Evolutionary conservation across 805 yeast genomes (phyloP).

Genomic region (Yarrowia sp.): DNA sequence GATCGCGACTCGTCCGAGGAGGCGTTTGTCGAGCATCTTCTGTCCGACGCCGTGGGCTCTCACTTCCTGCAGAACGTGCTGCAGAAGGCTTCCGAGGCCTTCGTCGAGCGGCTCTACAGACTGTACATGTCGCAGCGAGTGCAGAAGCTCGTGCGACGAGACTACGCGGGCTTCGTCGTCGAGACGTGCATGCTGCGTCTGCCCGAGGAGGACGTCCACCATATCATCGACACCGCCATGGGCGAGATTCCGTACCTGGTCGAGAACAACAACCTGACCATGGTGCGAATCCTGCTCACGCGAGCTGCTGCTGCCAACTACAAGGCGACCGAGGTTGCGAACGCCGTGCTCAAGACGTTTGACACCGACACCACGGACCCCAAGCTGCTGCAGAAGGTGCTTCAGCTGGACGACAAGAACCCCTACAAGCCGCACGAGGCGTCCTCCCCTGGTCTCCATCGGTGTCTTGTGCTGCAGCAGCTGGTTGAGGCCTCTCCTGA

Average conservation of each 20-base stretch:
- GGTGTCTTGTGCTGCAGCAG: constrained; percentile 70
- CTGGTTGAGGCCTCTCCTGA: constrained; percentile 64
- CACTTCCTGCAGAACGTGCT: constrained; percentile 80
- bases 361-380: constrained; percentile 37
- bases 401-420: constrained; percentile 56
- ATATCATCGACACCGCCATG: constrained; percentile 32
- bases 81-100: constrained; percentile 61
- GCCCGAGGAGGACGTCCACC: constrained; percentile 59
- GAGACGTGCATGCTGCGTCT: constrained; percentile 66
- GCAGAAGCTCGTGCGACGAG: constrained; percentile 70
- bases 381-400: constrained; percentile 64
- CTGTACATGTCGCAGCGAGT: constrained; percentile 73
- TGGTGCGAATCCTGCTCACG: constrained; percentile 31
- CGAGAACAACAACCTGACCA: constrained; percentile 34
- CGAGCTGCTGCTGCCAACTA: constrained; percentile 27
- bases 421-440: constrained; percentile 27
- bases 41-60: constrained; percentile 89
- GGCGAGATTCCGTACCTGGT: constrained; percentile 30
- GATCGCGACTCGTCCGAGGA: constrained; percentile 45
- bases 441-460: constrained; percentile 49
- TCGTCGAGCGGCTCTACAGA: constrained; percentile 65
- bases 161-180: constrained; percentile 79
- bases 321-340: constrained; percentile 29
- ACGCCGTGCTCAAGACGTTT: constrained; percentile 29
- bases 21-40: constrained; percentile 76